phyloP scores from a whole-genome alignment of 2,329 filamentous ascomycete species.

The Pleomassaria siparia region DNA sequence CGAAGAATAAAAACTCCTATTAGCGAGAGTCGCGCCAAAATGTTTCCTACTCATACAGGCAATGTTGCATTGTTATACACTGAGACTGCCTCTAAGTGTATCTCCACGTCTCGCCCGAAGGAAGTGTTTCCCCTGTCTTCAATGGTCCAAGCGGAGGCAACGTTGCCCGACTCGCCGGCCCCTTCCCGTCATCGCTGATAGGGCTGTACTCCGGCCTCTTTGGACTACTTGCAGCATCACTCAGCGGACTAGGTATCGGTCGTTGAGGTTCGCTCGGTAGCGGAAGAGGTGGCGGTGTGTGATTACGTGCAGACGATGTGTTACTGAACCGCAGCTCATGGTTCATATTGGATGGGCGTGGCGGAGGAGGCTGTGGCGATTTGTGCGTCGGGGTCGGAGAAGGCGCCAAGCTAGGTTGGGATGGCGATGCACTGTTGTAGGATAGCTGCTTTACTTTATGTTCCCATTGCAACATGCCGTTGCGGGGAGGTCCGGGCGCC shows the following conservation, averaged over 20 bases:
- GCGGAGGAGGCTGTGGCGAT: slow-evolving; percentile 8
- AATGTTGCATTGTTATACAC: too few relatives aligned
- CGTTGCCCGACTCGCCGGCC: slow-evolving; percentile 6
- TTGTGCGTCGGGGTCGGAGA: slow-evolving; percentile 3
- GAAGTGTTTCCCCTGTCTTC: slow-evolving; percentile 9
- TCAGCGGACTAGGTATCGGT: slow-evolving; percentile 31
- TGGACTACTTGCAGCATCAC: slow-evolving; percentile 19
- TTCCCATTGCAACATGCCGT: slow-evolving; percentile 34
- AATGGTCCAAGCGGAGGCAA: slow-evolving; percentile 10
- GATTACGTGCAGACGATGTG: slow-evolving; percentile 4
- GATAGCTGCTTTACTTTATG: slow-evolving; percentile 37
- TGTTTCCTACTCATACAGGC: too few relatives aligned
- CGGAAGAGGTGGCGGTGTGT: slow-evolving; percentile 11
- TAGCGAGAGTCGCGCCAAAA: too few relatives aligned
- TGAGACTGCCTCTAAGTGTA: too few relatives aligned
- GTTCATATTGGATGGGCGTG: slow-evolving; percentile 19
- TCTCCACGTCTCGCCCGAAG: slow-evolving; percentile 37
- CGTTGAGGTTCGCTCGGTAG: slow-evolving; percentile 24
- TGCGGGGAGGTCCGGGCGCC: slow-evolving; percentile 18
- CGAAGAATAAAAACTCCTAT: too few relatives aligned
- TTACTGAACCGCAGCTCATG: slow-evolving; percentile 9
- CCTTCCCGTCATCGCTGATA: slow-evolving; percentile 36
- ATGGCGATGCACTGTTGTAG: slow-evolving; percentile 19
- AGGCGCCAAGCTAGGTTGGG: slow-evolving; percentile 1
- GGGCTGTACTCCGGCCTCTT: slow-evolving; percentile 25